Evolutionary conservation across 257 asterid genomes (phyloP), one percentile per base, ranked within the genome.

Genomic region (Solanum piurae): DNA sequence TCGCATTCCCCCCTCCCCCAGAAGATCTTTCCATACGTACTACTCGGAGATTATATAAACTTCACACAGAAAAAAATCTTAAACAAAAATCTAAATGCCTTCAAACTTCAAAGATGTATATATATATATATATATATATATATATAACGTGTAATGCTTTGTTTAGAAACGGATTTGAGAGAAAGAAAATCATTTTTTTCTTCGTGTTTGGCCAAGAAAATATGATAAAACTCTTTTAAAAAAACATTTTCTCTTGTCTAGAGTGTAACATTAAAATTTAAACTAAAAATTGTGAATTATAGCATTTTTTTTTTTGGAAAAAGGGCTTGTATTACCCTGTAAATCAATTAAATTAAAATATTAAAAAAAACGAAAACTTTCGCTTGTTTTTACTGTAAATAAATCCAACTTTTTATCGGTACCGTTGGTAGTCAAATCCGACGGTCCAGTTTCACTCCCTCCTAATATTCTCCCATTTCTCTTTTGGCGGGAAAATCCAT

Each of bases 401-500:
- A 55, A 38, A 38, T 76, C 58, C 34, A n/a, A 12, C 21, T 11
- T 76, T n/a, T 76, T 9, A 85, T 88, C 86, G 6, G 1, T 16
- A 83, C 62, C 90, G 91, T 89, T 75, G 49, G 49, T 14, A 64
- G 12, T 33, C 8, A 20, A 55, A 90, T 87, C 89, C 49, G 66
- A 90, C 91, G 89, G 86, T 42, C 29, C 68, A 77, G 5, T 7
- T 33, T 66, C 49, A 40, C 71, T 90, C 91, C 92, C 89, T 87
- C 92, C 89, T 25, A 36, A 79, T 60, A 31, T 68, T 21, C 37
- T 4, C 36, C 9, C 75, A 25, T 27, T 31, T 16, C 13, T 6
- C 11, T 83, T 73, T 91, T 86, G 91, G 93, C 90, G 93, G 93
- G 91, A 89, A 91, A 89, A 84, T 20, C 44, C 12, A 29, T 12